Evolutionary conservation across 352 stramenopile genomes (phyloP), one percentile per base, ranked within the genome.

Genomic region (Pythium brassicae): DNA sequence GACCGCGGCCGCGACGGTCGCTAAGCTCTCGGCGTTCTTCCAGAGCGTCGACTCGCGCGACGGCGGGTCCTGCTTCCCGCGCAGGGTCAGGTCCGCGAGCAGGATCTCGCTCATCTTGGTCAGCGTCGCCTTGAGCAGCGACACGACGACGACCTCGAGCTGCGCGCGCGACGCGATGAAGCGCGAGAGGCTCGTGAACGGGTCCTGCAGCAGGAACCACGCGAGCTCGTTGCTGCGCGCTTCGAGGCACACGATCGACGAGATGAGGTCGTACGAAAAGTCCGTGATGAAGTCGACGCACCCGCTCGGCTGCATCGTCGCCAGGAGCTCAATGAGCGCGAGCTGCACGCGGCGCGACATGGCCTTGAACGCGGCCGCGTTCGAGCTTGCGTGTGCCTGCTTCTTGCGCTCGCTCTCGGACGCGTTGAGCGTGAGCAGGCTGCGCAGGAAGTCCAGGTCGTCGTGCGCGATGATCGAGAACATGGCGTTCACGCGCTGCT

Each of bases 71-170:
- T 84, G 65, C 29, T 84, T 84, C 8, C 76, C 70, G 6, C 77
- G 72, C 35, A 87, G 43, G 49, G 83, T 89, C 55, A 87, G 73
- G 48, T 94, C 79, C 3, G 78, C 67, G 12, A 76, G 80, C 8
- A 94, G 62, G 52, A 92, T 76, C 59, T 86, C 74, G 49, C 86
- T 89, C 68, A 94, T 82, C 55, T 91, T 89, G 52, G 85, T 73
- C 45, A 94, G 53, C 22, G 82, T 89, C 5, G 69, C 74, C 57
- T 89, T 86, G 10, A 94, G 66, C 40, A 91, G 63, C 20, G 78
- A 82, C 15, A 94, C 71, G 11, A 92, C 82, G 15, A 89, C 74
- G 29, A 86, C 59, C 53, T 92, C 78, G 2, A 87, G 59, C 52
- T 92, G 76, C 26, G 84, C 59, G 4, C 77, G 49, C 12, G 76